phyloP scores from a whole-genome alignment of 228 moss, liverwort and hornwort genomes.

The Sphagnum magellanicum region DNA sequence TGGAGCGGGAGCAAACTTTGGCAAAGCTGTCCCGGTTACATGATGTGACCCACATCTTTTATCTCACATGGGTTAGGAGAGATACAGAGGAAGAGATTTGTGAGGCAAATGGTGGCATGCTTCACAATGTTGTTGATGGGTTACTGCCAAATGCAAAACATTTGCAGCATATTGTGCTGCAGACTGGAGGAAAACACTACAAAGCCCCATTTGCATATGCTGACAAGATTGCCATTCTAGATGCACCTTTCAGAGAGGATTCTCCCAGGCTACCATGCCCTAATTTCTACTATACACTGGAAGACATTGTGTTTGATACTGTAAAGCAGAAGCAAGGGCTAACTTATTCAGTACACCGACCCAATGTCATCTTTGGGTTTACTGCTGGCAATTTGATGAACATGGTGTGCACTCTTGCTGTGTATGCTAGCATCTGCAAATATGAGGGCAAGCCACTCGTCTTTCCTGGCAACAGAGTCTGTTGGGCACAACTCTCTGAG shows the following conservation, averaged over 20 bases:
- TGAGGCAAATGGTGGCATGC: constrained; percentile 23
- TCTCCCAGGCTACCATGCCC: constrained; percentile 29
- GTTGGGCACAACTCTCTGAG: constrained; percentile 25
- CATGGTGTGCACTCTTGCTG: constrained; percentile 22
- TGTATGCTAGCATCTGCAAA: constrained; percentile 31
- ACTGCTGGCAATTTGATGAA: constrained; percentile 33
- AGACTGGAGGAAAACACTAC: constrained; percentile 73
- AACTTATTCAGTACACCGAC: constrained; percentile 47
- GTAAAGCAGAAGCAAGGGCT: constrained; percentile 12
- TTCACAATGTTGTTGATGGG: constrained; percentile 42
- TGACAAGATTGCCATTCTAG: background rate
- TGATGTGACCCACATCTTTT: constrained; percentile 61
- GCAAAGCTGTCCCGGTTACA: constrained; percentile 21
- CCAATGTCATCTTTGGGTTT: constrained; percentile 37
- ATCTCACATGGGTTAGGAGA: constrained; percentile 46
- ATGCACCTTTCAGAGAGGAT: constrained; percentile 33
- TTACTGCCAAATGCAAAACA: constrained; percentile 20
- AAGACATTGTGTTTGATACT: constrained; percentile 25
- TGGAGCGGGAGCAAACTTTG: constrained; percentile 33
- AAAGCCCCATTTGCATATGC: constrained; percentile 42
- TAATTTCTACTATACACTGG: constrained; percentile 30
- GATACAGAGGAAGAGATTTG: constrained; percentile 39
- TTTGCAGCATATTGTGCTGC: constrained; percentile 48
- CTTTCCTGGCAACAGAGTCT: constrained; percentile 24
- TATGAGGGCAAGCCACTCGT: constrained; percentile 20